Base-by-base conservation (phyloP, 2,329 filamentous ascomycete genomes). In the Coniella vitis region DNA sequence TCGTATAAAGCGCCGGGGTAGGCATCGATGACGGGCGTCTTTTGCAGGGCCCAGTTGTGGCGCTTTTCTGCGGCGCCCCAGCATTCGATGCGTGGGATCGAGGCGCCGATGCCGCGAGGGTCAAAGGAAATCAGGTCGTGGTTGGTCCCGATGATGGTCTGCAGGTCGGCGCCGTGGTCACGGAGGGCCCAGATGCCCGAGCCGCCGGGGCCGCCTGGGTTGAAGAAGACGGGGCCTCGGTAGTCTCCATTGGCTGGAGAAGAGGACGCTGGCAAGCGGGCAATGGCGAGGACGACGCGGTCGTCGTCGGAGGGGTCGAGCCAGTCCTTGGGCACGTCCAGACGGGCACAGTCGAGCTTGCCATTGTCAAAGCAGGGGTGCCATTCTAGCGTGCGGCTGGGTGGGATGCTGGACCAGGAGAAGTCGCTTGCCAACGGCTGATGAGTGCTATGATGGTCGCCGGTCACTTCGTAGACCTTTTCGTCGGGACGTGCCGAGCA, bases 101-200 rank as follows among this genome's bases (percentile, higher is more conserved):
- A 75, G 7, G 69, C 65, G 4, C 74, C 74, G 20, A 79, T 67
- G 62, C 75, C 75, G 19, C 75, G 66, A 1, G 74, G 73, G 44
- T 78, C 74, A 45, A 73, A 77, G 37, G 69, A 68, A 48, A 78
- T 67, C 2, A 78, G 64, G 41, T 78, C 74, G 58, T 74, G 65
- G 52, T 75, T 73, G 8, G 61, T 60, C 9, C 74, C 74, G 0
- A 74, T 66, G 20, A 76, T 67, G 3, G 64, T 64, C 54, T 76
- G 74, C n/a, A 68, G 48, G 20, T 56, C 48, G 7, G 53, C 51
- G 9, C 61, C 68, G 52, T 61, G 63, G 42, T 68, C 61, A 21
- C 55, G 56, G 13, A 69, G 56, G 4, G 65, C 59, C 55, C 62
- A 68, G 4, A 68, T 55, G 1, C 62, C 74, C 2, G 71, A 75